phyloP scores from a whole-genome alignment of 306 rosid genomes.

The Prunus persica region DNA sequence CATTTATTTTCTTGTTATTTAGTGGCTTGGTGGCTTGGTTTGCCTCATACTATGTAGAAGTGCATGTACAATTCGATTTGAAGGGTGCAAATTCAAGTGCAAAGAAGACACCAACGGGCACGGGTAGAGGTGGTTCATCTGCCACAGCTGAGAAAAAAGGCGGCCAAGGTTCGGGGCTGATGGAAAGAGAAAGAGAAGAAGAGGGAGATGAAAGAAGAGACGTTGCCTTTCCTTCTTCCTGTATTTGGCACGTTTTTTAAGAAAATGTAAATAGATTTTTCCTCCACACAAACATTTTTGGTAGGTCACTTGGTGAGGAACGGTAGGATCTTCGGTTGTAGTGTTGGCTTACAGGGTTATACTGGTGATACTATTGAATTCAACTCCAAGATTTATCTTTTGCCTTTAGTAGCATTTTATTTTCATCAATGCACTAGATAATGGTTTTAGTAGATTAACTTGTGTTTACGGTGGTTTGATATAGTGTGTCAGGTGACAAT shows the following conservation, averaged over 20 bases:
- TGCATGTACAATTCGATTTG: slow-evolving; percentile 71
- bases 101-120: slow-evolving; percentile 62
- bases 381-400: too few species aligned
- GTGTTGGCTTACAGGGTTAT: neutral
- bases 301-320: slow-evolving; percentile 6
- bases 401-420: too few species aligned
- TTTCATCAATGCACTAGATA: too few species aligned
- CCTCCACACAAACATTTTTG: slow-evolving; percentile 17
- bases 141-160: slow-evolving; percentile 47
- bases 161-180: slow-evolving; percentile 59
- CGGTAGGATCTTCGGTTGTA: neutral
- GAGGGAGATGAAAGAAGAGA: slow-evolving; percentile 3
- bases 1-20: too few species aligned
- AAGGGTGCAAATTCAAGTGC: slow-evolving; percentile 60
- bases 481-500: too few species aligned
- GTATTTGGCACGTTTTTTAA: neutral
- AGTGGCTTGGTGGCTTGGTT: neutral
- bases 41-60: slow-evolving; percentile 37
- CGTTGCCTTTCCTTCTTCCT: neutral
- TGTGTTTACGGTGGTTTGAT: too few species aligned
- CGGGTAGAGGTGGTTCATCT: slow-evolving; percentile 66
- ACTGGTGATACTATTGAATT: neutral
- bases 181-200: slow-evolving; percentile 81
- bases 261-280: slow-evolving; percentile 1
- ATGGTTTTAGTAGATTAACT: too few species aligned